A percentile compares a stretch with the other conserved stretches of the same genome.
These are phyloP conservation scores for Coemansia sp. DNA, from an alignment of 192 early-diverging fungal genomes.

Conservation along the genomic window DNA sequence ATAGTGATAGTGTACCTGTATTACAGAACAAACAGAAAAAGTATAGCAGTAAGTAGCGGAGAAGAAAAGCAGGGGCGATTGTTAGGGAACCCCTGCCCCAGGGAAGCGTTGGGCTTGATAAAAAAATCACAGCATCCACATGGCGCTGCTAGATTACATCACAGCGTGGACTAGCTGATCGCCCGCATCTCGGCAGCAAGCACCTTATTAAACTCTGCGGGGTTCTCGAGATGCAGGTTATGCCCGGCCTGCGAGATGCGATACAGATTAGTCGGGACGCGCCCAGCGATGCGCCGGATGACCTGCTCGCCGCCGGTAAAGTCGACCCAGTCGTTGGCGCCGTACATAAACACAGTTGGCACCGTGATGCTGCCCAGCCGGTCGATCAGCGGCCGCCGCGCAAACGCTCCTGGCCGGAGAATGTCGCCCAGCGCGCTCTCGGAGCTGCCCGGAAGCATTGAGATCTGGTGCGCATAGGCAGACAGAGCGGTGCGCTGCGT, in stretches of 20 bases:
- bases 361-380: conserved; percentile 62
- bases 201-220: conserved; percentile 64
- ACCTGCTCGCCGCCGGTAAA: conserved; percentile 66
- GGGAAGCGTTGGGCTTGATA: not conserved
- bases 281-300: conserved; percentile 56
- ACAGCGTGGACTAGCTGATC: not conserved
- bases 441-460: conserved; percentile 72
- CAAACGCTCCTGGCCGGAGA: conserved; percentile 79
- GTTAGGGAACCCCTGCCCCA: not conserved
- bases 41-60: conserved; percentile 5
- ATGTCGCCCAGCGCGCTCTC: conserved; percentile 79
- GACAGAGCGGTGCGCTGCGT: conserved; percentile 67
- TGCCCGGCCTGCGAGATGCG: conserved; percentile 68
- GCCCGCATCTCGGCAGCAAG: conserved; percentile 58
- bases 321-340: conserved; percentile 91
- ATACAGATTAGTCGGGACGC: conserved; percentile 40
- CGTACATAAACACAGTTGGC: conserved; percentile 79
- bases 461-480: conserved; percentile 82
- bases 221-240: conserved; percentile 87
- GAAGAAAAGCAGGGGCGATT: conserved; percentile 3
- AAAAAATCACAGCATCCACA: not conserved
- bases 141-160: not conserved
- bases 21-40: not conserved
- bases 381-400: conserved; percentile 70
- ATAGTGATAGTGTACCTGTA: not conserved